A percentile compares a stretch with the other conserved stretches of the same genome.
phyloP scores from a whole-genome alignment of 2,329 filamentous ascomycete species.

The Penicillium brasilianum region DNA sequence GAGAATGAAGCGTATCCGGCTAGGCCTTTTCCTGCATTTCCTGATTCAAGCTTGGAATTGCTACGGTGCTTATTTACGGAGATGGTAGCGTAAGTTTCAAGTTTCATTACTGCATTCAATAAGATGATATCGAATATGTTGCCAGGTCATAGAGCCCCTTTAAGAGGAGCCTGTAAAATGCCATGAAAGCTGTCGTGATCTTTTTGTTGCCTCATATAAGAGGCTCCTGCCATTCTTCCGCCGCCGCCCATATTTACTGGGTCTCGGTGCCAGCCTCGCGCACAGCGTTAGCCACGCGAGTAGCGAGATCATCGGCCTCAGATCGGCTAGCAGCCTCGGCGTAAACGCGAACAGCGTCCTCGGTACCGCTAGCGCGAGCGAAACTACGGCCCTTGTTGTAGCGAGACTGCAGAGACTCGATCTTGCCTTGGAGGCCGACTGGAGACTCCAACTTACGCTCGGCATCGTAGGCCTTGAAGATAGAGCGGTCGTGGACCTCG shows the following conservation, averaged over 20 bases:
- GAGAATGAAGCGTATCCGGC: too few relatives aligned
- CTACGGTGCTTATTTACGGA: neutral
- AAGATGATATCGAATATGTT: conserved; percentile 30
- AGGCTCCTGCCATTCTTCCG: neutral
- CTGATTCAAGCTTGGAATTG: neutral
- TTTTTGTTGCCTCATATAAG: conserved; percentile 17
- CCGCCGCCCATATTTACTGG: conserved; percentile 10
- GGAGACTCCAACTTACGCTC: conserved; percentile 86
- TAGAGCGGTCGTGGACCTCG: conserved; percentile 82
- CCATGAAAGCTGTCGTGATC: conserved; percentile 21
- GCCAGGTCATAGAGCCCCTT: conserved; percentile 17
- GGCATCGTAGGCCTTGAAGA: conserved; percentile 90
- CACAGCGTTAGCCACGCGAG: conserved; percentile 78
- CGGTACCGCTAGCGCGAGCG: conserved; percentile 89
- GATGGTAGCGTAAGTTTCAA: conserved; percentile 18
- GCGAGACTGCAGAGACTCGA: conserved; percentile 86
- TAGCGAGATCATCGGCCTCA: conserved; percentile 88
- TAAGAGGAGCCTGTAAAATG: conserved; percentile 5
- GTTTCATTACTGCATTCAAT: conserved; percentile 36
- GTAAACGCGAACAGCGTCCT: conserved; percentile 95
- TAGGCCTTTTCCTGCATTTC: too few relatives aligned
- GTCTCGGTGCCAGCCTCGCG: conserved; percentile 57
- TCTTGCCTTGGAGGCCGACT: conserved; percentile 77
- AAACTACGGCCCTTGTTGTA: conserved; percentile 90
- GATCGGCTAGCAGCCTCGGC: conserved; percentile 88